Evolutionary conservation across 345 rosid species (phyloP).

Genomic region (Gynandropsis gynandra): DNA sequence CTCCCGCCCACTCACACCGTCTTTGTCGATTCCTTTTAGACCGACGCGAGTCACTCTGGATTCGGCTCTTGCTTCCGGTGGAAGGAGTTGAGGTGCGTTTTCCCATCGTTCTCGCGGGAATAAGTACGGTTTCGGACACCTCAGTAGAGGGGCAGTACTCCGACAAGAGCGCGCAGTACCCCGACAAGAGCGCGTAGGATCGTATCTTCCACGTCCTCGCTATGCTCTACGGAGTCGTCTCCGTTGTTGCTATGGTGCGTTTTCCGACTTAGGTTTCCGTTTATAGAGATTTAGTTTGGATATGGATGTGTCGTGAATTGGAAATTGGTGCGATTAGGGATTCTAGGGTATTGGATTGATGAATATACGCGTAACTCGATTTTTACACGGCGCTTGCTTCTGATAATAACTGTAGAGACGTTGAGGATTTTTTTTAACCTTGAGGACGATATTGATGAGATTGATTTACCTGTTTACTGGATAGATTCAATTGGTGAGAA

Average conservation of each 20-base stretch:
- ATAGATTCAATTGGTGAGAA: slow-evolving; percentile 79
- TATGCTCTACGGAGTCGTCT: slow-evolving; percentile 57
- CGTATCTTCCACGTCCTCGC: slow-evolving; percentile 70
- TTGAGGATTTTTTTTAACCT: not conserved
- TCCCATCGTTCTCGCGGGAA: too few species aligned
- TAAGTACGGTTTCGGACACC: too few species aligned
- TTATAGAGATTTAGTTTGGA: not conserved
- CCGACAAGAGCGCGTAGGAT: too few species aligned
- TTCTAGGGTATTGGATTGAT: not conserved
- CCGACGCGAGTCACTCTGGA: too few species aligned
- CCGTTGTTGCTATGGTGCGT: slow-evolving; percentile 61
- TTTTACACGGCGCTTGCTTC: not conserved
- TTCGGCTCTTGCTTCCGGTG: too few species aligned
- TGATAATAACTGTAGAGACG: not conserved
- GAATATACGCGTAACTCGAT: not conserved
- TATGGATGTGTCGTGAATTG: not conserved
- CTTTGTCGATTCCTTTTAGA: too few species aligned
- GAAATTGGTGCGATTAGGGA: not conserved
- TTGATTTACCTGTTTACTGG: slow-evolving; percentile 12
- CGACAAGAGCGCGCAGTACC: too few species aligned
- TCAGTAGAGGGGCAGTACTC: too few species aligned
- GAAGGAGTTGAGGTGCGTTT: too few species aligned
- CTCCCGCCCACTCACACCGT: too few species aligned
- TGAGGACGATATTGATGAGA: too few species aligned
- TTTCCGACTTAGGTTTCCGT: not conserved